Conservation (phyloP, 129 eudicot genomes). For the Flaveria bidentis region DNA sequence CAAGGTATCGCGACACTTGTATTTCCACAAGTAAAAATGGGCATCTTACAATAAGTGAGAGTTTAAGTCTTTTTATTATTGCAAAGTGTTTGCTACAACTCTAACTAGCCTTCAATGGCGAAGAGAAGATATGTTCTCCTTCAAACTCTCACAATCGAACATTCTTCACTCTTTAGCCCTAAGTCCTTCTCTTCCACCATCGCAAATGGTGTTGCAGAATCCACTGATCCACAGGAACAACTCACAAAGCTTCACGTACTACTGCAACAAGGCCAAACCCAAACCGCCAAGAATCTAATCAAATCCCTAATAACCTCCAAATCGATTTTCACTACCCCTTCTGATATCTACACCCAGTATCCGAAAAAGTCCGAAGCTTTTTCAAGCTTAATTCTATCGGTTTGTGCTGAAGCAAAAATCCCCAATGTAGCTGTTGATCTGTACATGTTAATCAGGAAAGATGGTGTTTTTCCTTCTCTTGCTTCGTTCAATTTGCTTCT, state of each 20-base stretch:
- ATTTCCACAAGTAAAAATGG: too few species aligned
- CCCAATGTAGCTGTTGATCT: constrained; percentile 24
- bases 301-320: constrained; percentile 30
- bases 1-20: too few species aligned
- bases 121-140: constrained; percentile 1
- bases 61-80: too few species aligned
- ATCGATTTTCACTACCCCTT: constrained; percentile 19
- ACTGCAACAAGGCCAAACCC: constrained; percentile 30
- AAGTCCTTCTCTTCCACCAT: constrained; percentile 16
- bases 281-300: constrained; percentile 34
- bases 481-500: constrained; percentile 24
- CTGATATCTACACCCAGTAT: constrained; percentile 20
- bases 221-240: constrained; percentile 23
- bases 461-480: constrained; percentile 32
- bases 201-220: background rate
- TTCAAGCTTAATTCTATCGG: constrained; percentile 22
- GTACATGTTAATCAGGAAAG: constrained; percentile 26
- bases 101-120: constrained; percentile 17
- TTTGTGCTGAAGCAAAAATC: constrained; percentile 23
- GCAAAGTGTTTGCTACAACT: too few species aligned
- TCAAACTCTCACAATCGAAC: constrained; percentile 8
- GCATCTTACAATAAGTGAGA: too few species aligned
- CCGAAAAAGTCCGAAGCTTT: background rate
- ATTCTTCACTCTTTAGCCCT: constrained; percentile 2
- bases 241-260: constrained; percentile 22